Evolutionary conservation across 208 protist genomes (phyloP).

Genomic region (Trypanosoma congolense): DNA sequence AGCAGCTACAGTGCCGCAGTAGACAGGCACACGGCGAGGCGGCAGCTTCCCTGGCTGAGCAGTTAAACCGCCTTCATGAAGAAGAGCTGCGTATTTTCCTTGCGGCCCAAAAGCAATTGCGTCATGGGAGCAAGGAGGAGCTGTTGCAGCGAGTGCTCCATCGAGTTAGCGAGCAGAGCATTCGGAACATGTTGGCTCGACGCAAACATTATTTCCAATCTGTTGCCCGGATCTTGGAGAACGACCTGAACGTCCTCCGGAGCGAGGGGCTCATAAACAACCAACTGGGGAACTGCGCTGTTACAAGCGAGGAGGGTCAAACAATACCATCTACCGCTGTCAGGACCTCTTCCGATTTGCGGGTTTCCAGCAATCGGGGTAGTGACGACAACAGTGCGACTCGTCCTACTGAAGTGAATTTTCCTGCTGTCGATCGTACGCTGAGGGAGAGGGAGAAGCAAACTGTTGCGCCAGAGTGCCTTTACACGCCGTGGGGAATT

Average conservation of each 20-base stretch:
- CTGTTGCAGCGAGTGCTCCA: slow-evolving; percentile 71
- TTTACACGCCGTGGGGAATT: slow-evolving; percentile 84
- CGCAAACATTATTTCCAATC: slow-evolving; percentile 85
- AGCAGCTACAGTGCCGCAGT: slow-evolving; percentile 29
- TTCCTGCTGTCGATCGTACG: slow-evolving; percentile 31
- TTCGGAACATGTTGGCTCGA: slow-evolving; percentile 74
- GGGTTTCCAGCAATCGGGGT: too few species aligned
- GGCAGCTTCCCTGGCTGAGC: slow-evolving; percentile 29
- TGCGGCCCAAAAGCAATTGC: slow-evolving; percentile 70
- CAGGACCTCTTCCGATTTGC: too few species aligned
- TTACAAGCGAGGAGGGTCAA: background rate
- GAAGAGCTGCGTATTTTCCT: slow-evolving; percentile 90
- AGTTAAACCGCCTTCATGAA: slow-evolving; percentile 63
- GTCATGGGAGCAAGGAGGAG: slow-evolving; percentile 66
- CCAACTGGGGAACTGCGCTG: background rate
- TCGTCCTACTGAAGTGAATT: too few species aligned
- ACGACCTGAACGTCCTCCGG: slow-evolving; percentile 38
- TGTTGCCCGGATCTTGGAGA: slow-evolving; percentile 66
- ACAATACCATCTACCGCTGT: background rate
- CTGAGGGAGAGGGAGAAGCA: slow-evolving; percentile 40
- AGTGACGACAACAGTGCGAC: too few species aligned
- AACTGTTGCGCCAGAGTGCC: slow-evolving; percentile 45
- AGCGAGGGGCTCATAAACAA: slow-evolving; percentile 30
- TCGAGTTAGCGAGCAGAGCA: slow-evolving; percentile 41
- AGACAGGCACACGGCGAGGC: slow-evolving; percentile 23